Evolutionary conservation across 169 alveolate species (phyloP).

Genomic region (Cryptosporidium tyzzeri): DNA sequence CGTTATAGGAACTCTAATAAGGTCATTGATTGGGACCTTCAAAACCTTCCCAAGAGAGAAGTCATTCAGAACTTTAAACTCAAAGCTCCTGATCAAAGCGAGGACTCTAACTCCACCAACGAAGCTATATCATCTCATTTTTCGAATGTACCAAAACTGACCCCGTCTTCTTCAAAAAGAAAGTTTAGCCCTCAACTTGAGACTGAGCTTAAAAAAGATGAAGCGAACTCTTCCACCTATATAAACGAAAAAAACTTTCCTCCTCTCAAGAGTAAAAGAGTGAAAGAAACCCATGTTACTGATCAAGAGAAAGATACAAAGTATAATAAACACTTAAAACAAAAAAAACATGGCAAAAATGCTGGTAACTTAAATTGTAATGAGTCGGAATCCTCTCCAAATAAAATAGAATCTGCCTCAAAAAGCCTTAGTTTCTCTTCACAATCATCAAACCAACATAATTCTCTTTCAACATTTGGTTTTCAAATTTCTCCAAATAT

Average conservation of each 20-base stretch:
- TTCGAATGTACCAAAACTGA: background rate
- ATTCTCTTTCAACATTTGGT: background rate
- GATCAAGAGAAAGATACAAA: background rate
- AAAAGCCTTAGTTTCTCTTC: background rate
- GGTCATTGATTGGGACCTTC: constrained; percentile 57
- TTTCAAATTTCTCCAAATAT: background rate
- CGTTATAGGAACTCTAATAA: constrained; percentile 29
- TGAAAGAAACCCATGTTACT: background rate
- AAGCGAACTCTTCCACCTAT: background rate
- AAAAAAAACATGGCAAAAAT: background rate
- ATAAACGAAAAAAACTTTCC: background rate
- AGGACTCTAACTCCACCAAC: background rate
- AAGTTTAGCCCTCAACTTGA: background rate
- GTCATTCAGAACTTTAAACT: constrained; percentile 44
- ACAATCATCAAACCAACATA: background rate
- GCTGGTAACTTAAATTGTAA: background rate
- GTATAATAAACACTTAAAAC: background rate
- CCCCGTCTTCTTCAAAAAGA: background rate
- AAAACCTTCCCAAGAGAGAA: constrained; percentile 54
- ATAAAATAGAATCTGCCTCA: background rate
- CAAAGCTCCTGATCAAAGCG: background rate
- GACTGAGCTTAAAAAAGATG: background rate
- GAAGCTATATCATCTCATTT: background rate
- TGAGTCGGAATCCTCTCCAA: no score
- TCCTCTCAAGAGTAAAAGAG: background rate